Evolutionary conservation across 2,329 filamentous ascomycete genomes (phyloP).

Genomic region (Basipetospora chlamydospora): DNA sequence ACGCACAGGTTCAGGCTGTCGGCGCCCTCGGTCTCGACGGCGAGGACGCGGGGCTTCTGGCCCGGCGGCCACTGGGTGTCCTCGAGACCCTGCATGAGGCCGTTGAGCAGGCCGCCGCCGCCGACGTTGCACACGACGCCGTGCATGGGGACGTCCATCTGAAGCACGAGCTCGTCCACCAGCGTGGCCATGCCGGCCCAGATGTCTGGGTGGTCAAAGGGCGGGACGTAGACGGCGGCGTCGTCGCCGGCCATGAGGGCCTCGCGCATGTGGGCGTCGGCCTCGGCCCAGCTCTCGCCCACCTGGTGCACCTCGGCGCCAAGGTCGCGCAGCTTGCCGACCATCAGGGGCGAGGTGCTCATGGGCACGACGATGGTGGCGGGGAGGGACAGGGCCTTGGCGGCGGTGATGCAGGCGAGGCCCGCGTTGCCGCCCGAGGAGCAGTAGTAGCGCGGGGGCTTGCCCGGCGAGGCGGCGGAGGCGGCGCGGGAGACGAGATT

Average conservation of each 20-base stretch:
- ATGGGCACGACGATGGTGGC: slow-evolving; percentile 64
- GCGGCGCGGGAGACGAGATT: slow-evolving; percentile 36
- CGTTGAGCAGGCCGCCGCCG: slow-evolving; percentile 67
- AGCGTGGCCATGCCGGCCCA: slow-evolving; percentile 52
- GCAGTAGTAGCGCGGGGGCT: slow-evolving; percentile 55
- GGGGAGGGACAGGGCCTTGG: slow-evolving; percentile 44
- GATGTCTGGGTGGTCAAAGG: slow-evolving; percentile 54
- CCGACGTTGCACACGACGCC: slow-evolving; percentile 66
- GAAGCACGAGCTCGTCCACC: slow-evolving; percentile 32
- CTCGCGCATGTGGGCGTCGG: slow-evolving; percentile 50
- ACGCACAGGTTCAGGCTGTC: slow-evolving; percentile 54
- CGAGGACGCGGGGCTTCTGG: slow-evolving; percentile 41
- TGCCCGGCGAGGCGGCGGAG: slow-evolving; percentile 12
- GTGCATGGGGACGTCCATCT: slow-evolving; percentile 37
- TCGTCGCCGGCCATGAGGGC: slow-evolving; percentile 38
- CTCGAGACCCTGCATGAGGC: slow-evolving; percentile 52
- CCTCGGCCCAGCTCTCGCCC: slow-evolving; percentile 54
- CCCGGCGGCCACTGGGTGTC: slow-evolving; percentile 7
- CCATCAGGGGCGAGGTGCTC: slow-evolving; percentile 52
- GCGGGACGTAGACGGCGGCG: slow-evolving; percentile 48
- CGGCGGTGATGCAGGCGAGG: slow-evolving; percentile 64
- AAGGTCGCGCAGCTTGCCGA: slow-evolving; percentile 52
- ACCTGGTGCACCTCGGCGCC: slow-evolving; percentile 55
- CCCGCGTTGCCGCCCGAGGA: slow-evolving; percentile 76
- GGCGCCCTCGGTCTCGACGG: slow-evolving; percentile 62